Evolutionary conservation across 2,329 filamentous ascomycete species (phyloP), one percentile per base, ranked within the genome.

Genomic region (Trichoderma sp.): DNA sequence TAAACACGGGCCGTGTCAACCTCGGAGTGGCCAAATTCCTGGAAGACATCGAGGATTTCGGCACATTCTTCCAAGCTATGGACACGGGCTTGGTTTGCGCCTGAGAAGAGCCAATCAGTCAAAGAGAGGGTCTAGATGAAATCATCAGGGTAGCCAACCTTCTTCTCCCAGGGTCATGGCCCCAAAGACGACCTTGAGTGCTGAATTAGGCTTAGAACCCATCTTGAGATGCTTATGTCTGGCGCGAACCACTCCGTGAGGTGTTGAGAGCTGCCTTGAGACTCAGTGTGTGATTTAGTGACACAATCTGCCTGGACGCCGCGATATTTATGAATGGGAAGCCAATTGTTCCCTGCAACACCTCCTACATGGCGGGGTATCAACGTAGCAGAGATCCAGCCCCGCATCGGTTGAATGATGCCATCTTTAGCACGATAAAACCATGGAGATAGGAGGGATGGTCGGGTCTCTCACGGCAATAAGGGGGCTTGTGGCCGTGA

Each of bases 1-100:
- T 66, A 66, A 17, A 58, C 45, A 30, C 65, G 65, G 10, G 65
- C 65, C 12, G 60, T 64, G 17, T 66, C 65, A 41, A 66, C n/a
- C 34, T 66, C 65, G 12, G 50, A 56, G 30, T 64, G 54, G 21
- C 65, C 61, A n/a, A 59, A 64, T 15, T 59, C 28, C 24, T 66
- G 65, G 12, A 66, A 66, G 3, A 62, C 58, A 45, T 66, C 51
- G 5, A 66, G 26, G 14, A 66, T 66, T 17, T 60, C 51, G 5
- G 50, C 58, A 10, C 51, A 45, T 30, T 66, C 64, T 14, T 62
- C 58, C 10, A 66, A 41, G 17, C 51, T 60, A 44, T 66, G 64
- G 30, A 66, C 21, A 3, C 64, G 58, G 21, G 64, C 57, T 60
- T 66, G 64, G 34, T 51, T 54, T 15, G 64, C 51, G 24, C 61